Evolutionary conservation across 257 asterid species (phyloP), one percentile per base, ranked within the genome.

Genomic region (Perilla frutescens): DNA sequence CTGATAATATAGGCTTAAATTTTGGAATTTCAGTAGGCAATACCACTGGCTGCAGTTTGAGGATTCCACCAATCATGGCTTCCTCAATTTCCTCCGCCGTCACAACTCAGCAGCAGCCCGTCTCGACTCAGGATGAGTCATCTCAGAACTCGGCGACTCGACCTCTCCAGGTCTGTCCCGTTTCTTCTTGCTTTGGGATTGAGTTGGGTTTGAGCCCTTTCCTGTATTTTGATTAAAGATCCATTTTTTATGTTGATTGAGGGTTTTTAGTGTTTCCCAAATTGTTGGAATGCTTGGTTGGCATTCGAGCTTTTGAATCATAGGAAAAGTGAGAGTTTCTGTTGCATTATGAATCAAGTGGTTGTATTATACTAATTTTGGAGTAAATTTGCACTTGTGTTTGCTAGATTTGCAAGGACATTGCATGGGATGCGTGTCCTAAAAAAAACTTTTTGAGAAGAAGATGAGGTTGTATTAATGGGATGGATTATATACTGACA

Each of bases 141-240:
- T 12, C 73, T 44, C 80, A 62, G 80, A 73, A 68, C 65, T 59
- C 76, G n/a, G 26, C 72, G 29, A 72, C 90, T 65, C 84, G 77
- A 41, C 91, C 93, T 44, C 71, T 83, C 51, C 97, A 91, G 96
- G 97, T 91, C 7, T 49, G 50, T 8, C 68, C 79, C 75, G 34
- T 54, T 43, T 41, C 10, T 9, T 57, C 1, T 12, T 26, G 55
- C 12, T 34, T 59, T 14, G 14, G 69, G 51, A 13, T 66, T 44
- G 56, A 70, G 65, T 40, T 67, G 44, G 63, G 62, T n/a, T 57
- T 56, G 60, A 48, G 43, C 65, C 55, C 61, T 64, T 66, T 32
- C 62, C 32, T 50, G 49, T 63, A 26, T 45, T 70, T 50, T 51
- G 75, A 40, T 66, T 26, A 45, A 20, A 64, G 78, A 78, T 75